A percentile compares a stretch with the other conserved stretches of the same genome.
Evolutionary conservation across 768 basidiomycete species (phyloP).

Genomic region (Guyanaporus albipodus): DNA sequence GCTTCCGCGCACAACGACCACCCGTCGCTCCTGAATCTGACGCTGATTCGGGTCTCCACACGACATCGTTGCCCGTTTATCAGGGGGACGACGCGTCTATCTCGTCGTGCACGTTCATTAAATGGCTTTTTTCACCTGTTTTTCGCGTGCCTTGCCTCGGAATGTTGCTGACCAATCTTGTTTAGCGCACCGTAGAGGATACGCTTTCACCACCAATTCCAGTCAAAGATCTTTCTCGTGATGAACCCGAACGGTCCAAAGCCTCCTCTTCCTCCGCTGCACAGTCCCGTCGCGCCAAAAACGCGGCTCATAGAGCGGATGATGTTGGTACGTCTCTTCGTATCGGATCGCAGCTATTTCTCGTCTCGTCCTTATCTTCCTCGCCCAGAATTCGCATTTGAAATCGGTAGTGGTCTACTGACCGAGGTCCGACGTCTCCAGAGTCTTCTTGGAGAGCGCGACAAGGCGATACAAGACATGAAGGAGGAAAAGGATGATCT

Average conservation of each 20-base stretch:
- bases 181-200: slow-evolving; percentile 45
- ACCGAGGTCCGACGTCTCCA: slow-evolving; percentile 91
- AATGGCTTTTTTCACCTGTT: background rate
- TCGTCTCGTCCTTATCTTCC: slow-evolving; percentile 16
- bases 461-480: slow-evolving; percentile 88
- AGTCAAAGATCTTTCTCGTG: slow-evolving; percentile 50
- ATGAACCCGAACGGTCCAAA: slow-evolving; percentile 58
- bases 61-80: background rate
- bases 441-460: slow-evolving; percentile 84
- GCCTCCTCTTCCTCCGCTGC: slow-evolving; percentile 71
- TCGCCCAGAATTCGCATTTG: slow-evolving; percentile 87
- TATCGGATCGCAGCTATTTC: slow-evolving; percentile 6
- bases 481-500: slow-evolving; percentile 90
- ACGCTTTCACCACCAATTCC: slow-evolving; percentile 43
- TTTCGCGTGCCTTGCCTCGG: background rate
- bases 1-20: slow-evolving; percentile 5
- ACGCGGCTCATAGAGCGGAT: slow-evolving; percentile 85
- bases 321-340: slow-evolving; percentile 66
- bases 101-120: background rate
- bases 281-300: slow-evolving; percentile 86
- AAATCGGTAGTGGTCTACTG: slow-evolving; percentile 90
- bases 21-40: background rate
- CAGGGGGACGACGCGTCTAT: background rate
- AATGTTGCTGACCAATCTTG: slow-evolving; percentile 7
- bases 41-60: background rate